A percentile compares a stretch with the other conserved stretches of the same genome.
phyloP scores from a whole-genome alignment of 73 alveolate genomes.

The Paramecium octaurelia region DNA sequence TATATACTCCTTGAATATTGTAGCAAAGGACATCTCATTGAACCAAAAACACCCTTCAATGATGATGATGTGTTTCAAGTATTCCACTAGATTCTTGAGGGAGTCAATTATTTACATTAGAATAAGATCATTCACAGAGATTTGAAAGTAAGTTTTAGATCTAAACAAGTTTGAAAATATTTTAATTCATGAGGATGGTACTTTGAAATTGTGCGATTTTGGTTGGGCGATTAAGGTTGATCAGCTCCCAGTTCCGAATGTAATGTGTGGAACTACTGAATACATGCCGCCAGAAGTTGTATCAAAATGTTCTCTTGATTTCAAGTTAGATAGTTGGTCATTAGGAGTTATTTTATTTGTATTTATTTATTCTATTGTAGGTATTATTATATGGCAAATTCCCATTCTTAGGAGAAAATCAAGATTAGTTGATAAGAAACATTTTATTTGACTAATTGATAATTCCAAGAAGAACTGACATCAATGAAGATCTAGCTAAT shows the following conservation, averaged over 20 bases:
- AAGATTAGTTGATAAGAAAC: background rate
- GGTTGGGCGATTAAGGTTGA: constrained; percentile 51
- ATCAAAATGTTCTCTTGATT: constrained; percentile 70
- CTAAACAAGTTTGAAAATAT: constrained; percentile 56
- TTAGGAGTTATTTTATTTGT: constrained; percentile 77
- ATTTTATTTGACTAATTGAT: background rate
- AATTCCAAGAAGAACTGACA: background rate
- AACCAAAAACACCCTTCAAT: background rate
- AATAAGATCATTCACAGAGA: constrained; percentile 54
- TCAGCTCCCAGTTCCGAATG: background rate
- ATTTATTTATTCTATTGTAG: background rate
- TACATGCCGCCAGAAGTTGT: constrained; percentile 76
- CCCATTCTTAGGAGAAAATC: constrained; percentile 61
- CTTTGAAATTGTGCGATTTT: constrained; percentile 60
- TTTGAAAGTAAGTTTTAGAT: background rate
- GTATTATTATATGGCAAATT: constrained; percentile 73
- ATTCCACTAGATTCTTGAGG: background rate
- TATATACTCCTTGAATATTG: constrained; percentile 21
- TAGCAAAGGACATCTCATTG: background rate
- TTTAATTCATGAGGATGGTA: constrained; percentile 55
- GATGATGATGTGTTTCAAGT: background rate
- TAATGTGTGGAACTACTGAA: constrained; percentile 35
- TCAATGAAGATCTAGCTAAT: background rate
- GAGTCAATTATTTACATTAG: background rate
- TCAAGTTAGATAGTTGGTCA: constrained; percentile 78